A percentile compares a stretch with the other conserved stretches of the same genome.
Conservation (phyloP, 139 green algal species). For the Parachlorella kessleri region DNA sequence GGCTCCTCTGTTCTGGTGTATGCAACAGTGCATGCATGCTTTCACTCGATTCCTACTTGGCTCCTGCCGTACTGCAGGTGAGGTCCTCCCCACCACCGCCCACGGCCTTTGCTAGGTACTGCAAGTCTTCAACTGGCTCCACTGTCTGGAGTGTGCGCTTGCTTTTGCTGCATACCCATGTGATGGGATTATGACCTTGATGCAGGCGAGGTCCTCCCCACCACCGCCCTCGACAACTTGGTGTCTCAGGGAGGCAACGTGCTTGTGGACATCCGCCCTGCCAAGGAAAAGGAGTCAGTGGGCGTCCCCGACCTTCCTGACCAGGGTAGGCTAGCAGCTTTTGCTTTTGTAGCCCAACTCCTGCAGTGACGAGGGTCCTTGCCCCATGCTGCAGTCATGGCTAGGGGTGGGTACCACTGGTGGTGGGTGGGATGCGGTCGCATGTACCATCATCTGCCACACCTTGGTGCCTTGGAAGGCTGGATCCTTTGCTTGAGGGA, state of each 20-base stretch:
- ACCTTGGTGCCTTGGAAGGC: too few species aligned
- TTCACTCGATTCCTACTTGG: not conserved
- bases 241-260: constrained; percentile 50
- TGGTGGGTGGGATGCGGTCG: too few species aligned
- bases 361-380: too few species aligned
- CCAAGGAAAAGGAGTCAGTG: constrained; percentile 70
- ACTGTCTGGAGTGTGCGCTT: not conserved
- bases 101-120: too few species aligned
- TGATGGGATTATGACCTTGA: not conserved
- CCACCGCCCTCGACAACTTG: constrained; percentile 62
- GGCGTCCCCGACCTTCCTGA: constrained; percentile 77
- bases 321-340: not conserved
- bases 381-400: too few species aligned
- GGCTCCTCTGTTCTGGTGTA: not conserved
- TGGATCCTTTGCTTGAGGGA: too few species aligned
- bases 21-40: not conserved
- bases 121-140: not conserved
- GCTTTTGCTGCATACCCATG: not conserved
- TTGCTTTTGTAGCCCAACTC: too few species aligned
- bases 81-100: too few species aligned
- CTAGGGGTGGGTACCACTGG: too few species aligned
- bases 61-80: not conserved
- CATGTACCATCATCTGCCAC: too few species aligned
- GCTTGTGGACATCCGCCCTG: constrained; percentile 78
- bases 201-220: constrained; percentile 53